Evolutionary conservation across 305 asterid genomes (phyloP), one percentile per base, ranked within the genome.

Genomic region (Fraxinus floribunda): DNA sequence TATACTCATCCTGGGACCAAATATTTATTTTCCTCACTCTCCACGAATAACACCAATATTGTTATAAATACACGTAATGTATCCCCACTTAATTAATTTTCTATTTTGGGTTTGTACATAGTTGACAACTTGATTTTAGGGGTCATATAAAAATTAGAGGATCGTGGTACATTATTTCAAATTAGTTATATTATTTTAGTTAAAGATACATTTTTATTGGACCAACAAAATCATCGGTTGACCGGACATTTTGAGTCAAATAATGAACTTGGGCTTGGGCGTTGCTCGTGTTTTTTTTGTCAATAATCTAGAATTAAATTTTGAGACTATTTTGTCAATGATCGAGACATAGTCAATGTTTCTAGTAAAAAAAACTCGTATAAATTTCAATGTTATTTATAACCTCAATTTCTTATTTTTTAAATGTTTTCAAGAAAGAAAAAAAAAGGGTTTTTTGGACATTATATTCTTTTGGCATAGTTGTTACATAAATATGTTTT

Each of bases 1-100:
- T 79, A 80, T 86, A 81, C 90, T 87, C 22, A 84, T 82, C 79
- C 32, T 55, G 32, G 85, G 90, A 4, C 64, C 60, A 13, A 86
- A 77, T 82, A 87, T 83, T 68, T 1, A 57, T 72, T 26, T 60
- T 34, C 11, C 78, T 80, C 83, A 64, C 32, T 75, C 68, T 72
- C 39, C 73, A 68, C 75, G 62, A 79, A 79, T 36, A 34, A 39
- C 73, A 83, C 46, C 7, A 80, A 16, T n/a, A 5, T n/a, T 52
- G 64, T 52, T 52, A n/a, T 55, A 49, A 46, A 13, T 46, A 46
- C 57, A 13, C n/a, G 57, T 44, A n/a, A n/a, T 55, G 24, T 16
- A 55, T n/a, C 64, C 64, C 64, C 24, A 55, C 66, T n/a, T 55
- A 55, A 55, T 55, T 55, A n/a, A n/a, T 55, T 55, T 55, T 16